Base-by-base conservation (phyloP, 192 early-diverging fungal genomes). In the Kappamyces sp. region DNA sequence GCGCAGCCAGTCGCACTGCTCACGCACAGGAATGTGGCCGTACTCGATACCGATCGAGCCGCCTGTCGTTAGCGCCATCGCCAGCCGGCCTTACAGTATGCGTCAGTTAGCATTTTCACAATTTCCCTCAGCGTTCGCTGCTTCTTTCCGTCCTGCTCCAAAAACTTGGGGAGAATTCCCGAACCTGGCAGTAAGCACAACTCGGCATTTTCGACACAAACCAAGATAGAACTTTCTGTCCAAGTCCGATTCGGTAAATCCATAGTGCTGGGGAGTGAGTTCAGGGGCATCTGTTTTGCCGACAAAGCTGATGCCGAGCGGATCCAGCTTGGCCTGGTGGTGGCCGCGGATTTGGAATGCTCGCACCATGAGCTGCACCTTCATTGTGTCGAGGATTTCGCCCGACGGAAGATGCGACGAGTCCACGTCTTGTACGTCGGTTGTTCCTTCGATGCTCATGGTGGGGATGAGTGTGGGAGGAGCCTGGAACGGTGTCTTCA, bases 1-100 rank as follows among this genome's bases (percentile, higher is more conserved):
- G 40, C 93, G 81, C 65, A 99, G 88, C 96, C 96, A 99, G 79
- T 99, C 92, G 75, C 93, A 96, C 69, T 90, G 87, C 35, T 73
- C 82, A 63, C 93, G 88, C 75, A 96, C 94, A 48, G 90, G 87
- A 68, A 99, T 99, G 76, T 99, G 96, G 55, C 91, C 92, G 77
- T 96, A 99, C 73, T 99, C 96, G 59, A 96, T 75, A 71, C 93
- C 96, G 41, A 96, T 85, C n/a, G 88, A 83, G 43, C 90, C 88
- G 63, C 84, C 85, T 86, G 62, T 38, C 14, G 33, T 33, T 67
- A 45, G 32, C 3, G n/a, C 43, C 14, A 15, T n/a, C n/a, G n/a
- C n/a, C n/a, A n/a, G n/a, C n/a, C n/a, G n/a, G 32, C 73, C 77
- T 77, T 74, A 85, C 91, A 92, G 74, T 99, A 99, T 46, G 89